These are phyloP conservation scores for Hypoxylon sp. DNA, from an alignment of 2,329 filamentous ascomycete genomes.

Conservation along the genomic window DNA sequence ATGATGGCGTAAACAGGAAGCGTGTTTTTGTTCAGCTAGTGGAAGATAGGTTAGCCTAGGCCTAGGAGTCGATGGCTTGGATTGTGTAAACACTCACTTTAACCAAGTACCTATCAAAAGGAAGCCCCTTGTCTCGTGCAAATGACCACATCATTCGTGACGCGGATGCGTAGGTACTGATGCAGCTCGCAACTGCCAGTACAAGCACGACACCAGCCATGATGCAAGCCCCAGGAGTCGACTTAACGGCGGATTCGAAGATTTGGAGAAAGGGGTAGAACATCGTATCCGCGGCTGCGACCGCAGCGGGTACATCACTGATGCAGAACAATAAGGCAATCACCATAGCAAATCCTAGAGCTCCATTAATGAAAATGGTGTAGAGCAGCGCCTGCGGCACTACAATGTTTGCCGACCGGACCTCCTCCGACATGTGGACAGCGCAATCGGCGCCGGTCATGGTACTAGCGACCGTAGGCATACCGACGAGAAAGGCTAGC, in stretches of 20 bases:
- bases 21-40: slow-evolving; percentile 39
- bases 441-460: slow-evolving; percentile 44
- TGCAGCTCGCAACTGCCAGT: slow-evolving; percentile 38
- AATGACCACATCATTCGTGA: slow-evolving; percentile 52
- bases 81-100: slow-evolving; percentile 27
- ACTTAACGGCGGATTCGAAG: slow-evolving; percentile 45
- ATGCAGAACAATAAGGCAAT: slow-evolving; percentile 48
- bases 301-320: slow-evolving; percentile 40
- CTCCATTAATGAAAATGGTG: slow-evolving; percentile 48
- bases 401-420: slow-evolving; percentile 40
- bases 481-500: slow-evolving; percentile 57
- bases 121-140: slow-evolving; percentile 45
- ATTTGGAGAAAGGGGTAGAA: slow-evolving; percentile 52
- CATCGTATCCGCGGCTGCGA: slow-evolving; percentile 38
- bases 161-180: slow-evolving; percentile 43
- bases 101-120: slow-evolving; percentile 38
- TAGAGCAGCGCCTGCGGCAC: slow-evolving; percentile 45
- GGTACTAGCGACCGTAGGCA: slow-evolving; percentile 29
- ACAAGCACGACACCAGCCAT: slow-evolving; percentile 47
- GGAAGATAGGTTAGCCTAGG: slow-evolving; percentile 16
- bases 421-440: slow-evolving; percentile 49
- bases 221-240: slow-evolving; percentile 42
- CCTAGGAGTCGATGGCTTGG: neutral
- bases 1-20: slow-evolving; percentile 47
- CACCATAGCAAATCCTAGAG: slow-evolving; percentile 45